Evolutionary conservation across 2,329 filamentous ascomycete genomes (phyloP).

Genomic region (Mollisiaceae sp.): DNA sequence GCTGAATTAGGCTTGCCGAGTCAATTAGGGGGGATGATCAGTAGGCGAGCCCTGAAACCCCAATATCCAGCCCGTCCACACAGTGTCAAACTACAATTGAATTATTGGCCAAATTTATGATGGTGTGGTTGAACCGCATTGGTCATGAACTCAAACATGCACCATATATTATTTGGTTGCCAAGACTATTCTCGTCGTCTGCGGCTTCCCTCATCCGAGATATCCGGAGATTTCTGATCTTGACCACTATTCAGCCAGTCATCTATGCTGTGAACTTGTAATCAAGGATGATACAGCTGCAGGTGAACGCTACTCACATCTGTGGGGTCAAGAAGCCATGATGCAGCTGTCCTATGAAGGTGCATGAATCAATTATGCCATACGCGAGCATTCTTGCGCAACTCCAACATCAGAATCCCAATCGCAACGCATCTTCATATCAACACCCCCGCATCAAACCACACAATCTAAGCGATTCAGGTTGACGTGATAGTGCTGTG

Average conservation of each 20-base stretch:
- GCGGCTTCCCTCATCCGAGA: not conserved
- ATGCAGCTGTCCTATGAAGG: constrained; percentile 5
- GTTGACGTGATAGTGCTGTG: not conserved
- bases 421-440: constrained; percentile 2
- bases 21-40: not conserved
- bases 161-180: too few relatives aligned
- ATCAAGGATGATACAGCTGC: too few relatives aligned
- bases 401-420: constrained; percentile 1
- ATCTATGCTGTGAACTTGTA: not conserved
- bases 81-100: not conserved
- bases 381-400: constrained; percentile 11
- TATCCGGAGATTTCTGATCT: not conserved
- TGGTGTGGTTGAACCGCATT: not conserved
- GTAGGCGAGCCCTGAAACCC: not conserved
- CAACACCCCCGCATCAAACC: not conserved
- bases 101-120: not conserved
- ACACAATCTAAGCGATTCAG: too few relatives aligned
- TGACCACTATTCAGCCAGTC: not conserved
- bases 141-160: too few relatives aligned
- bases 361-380: constrained; percentile 1
- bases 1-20: not conserved
- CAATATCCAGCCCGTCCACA: not conserved
- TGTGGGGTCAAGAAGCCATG: not conserved
- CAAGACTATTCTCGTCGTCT: not conserved
- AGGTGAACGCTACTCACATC: not conserved